Evolutionary conservation across 78 protist genomes (phyloP), one percentile per base, ranked within the genome.

Genomic region (Dictyostelium capitatum): DNA sequence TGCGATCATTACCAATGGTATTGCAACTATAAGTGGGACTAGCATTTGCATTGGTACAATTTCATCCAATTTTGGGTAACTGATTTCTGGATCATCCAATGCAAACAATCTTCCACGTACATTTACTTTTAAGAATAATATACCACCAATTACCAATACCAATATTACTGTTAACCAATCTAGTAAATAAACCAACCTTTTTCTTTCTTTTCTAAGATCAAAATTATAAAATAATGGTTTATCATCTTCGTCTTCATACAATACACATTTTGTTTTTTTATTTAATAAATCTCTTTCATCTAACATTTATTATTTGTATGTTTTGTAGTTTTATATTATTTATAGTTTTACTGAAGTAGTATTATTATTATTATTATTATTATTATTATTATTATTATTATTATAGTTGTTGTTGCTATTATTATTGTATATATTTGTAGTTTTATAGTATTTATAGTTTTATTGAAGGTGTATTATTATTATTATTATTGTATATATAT

Each of bases 81-180:
- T 48, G 8, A 87, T 87, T 4, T 15, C 30, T 14, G 30, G 47
- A n/a, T 87, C 93, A 43, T 54, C 25, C 69, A 87, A 64, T 32
- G 72, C 64, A 37, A 87, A 87, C 23, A 87, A 56, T 47, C 84
- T 46, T 23, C 93, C 93, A 51, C 93, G n/a, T 14, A 87, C 93
- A 15, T 64, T 82, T 6, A 87, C 83, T 8, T 56, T 75, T 75
- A 75, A 87, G 50, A 87, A 87, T n/a, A 87, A 41, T 9, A 77
- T 4, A n/a, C 74, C 93, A n/a, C 93, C 93, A 50, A 37, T 51
- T 3, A 87, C n/a, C 6, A 32, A 19, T 25, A 57, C 2, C 30
- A 67, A 4, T 0, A 65, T 10, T 0, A 87, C 51, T 9, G 37
- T 37, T 6, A 65, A 56, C 93, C 93, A 87, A 87, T 87, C 93